These are phyloP conservation scores for Quercus ilex DNA, from an alignment of 306 rosid species.

Conservation along the genomic window DNA sequence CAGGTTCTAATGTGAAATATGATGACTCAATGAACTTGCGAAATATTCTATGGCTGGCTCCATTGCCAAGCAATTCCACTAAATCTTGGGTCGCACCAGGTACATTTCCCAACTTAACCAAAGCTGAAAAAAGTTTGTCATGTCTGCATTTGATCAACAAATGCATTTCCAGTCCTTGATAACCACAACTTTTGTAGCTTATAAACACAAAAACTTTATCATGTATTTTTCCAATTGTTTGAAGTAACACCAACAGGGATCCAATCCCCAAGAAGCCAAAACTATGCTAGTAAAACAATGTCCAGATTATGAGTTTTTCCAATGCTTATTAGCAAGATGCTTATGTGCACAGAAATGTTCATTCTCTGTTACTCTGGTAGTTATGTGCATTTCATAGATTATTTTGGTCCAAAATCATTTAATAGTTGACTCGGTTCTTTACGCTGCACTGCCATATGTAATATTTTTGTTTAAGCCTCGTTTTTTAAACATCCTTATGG, in stretches of 20 bases:
- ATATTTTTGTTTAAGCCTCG: neutral
- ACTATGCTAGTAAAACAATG: neutral
- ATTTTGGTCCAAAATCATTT: neutral
- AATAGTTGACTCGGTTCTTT: neutral
- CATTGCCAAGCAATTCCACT: conserved; percentile 56
- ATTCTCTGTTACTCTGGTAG: neutral
- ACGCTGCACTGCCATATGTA: neutral
- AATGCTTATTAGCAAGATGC: neutral
- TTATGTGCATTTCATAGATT: neutral
- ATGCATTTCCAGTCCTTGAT: neutral
- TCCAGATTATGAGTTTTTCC: neutral
- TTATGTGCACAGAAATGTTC: too few relatives aligned
- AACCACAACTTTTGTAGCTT: neutral
- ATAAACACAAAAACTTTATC: neutral
- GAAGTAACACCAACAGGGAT: neutral
- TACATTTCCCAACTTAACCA: conserved; percentile 24
- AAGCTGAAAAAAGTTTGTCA: neutral
- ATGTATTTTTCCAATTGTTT: conserved; percentile 1
- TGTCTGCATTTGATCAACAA: neutral
- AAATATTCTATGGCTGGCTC: conserved; percentile 95
- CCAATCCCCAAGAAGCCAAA: neutral
- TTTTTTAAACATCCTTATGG: too few relatives aligned
- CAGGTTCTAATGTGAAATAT: conserved; percentile 78
- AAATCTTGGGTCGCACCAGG: conserved; percentile 87
- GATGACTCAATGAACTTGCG: conserved; percentile 86